Evolutionary conservation across 768 basidiomycete species (phyloP).

Genomic region (Lyophyllum decastes): DNA sequence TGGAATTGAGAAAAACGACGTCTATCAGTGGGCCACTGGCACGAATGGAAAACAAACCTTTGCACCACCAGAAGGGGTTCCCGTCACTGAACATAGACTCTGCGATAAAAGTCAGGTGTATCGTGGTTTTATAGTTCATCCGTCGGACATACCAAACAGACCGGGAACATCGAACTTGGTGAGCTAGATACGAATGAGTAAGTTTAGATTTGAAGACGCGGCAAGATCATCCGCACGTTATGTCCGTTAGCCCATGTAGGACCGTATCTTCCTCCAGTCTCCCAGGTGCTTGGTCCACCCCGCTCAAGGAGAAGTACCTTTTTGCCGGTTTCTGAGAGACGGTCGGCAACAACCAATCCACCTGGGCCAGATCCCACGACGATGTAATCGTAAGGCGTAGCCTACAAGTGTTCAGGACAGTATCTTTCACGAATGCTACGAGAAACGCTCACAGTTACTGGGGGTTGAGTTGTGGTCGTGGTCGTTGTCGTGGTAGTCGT

Average conservation of each 20-base stretch:
- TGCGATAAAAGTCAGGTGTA: conserved; percentile 5
- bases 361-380: conserved; percentile 61
- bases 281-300: conserved; percentile 59
- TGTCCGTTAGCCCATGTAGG: conserved; percentile 50
- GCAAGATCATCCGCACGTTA: conserved; percentile 33
- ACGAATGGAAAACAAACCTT: conserved; percentile 34
- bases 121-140: not conserved
- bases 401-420: conserved; percentile 20
- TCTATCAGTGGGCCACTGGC: not conserved
- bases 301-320: conserved; percentile 64
- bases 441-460: conserved; percentile 19
- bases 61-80: conserved; percentile 66
- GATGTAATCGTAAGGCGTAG: conserved; percentile 53
- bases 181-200: conserved; percentile 31
- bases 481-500: conserved; percentile 37
- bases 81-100: conserved; percentile 66
- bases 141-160: conserved; percentile 40
- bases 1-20: conserved; percentile 10
- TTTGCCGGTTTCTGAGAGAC: conserved; percentile 61
- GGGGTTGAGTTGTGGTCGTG: conserved; percentile 23
- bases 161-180: conserved; percentile 73
- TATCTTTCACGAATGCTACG: not conserved
- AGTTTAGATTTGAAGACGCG: not conserved
- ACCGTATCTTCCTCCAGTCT: conserved; percentile 59
- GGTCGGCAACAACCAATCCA: conserved; percentile 59